phyloP scores from a whole-genome alignment of 2,329 filamentous ascomycete genomes.

The Colletotrichum agaves region DNA sequence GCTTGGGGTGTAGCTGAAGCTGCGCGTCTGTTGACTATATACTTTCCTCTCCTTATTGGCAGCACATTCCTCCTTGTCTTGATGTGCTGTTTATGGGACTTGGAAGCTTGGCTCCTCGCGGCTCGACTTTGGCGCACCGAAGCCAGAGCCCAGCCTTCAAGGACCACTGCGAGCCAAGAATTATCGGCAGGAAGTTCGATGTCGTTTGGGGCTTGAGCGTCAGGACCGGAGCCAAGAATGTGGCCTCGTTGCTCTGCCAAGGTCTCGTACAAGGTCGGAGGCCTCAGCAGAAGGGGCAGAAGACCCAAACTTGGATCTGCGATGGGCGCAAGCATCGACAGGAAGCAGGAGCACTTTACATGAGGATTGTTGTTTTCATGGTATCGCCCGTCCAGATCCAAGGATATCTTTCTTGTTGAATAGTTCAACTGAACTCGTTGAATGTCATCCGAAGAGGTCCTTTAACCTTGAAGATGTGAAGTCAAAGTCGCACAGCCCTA shows the following conservation, averaged over 20 bases:
- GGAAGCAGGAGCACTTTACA: no score
- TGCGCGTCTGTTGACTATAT: conserved; percentile 27
- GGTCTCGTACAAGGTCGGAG: not conserved
- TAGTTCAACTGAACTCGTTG: no score
- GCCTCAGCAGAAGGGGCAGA: not conserved
- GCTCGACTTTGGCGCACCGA: not conserved
- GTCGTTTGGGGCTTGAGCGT: no score
- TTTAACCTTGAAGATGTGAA: no score
- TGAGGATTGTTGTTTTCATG: no score
- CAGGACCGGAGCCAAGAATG: not conserved
- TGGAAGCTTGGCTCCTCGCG: not conserved
- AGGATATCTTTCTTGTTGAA: no score
- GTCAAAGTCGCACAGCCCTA: no score
- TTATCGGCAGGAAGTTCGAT: not conserved
- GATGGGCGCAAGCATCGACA: no score
- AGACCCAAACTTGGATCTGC: not conserved
- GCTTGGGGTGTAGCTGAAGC: not conserved
- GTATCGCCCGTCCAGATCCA: no score
- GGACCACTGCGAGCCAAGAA: not conserved
- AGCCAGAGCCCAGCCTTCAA: not conserved
- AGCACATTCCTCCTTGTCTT: not conserved
- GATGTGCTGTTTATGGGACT: conserved; percentile 6
- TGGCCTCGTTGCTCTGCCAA: not conserved
- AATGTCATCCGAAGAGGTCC: no score
- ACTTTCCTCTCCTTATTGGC: conserved; percentile 4